Evolutionary conservation across 495 filamentous ascomycete genomes (phyloP), one percentile per base, ranked within the genome.

Genomic region (Tuber umbilicatum): DNA sequence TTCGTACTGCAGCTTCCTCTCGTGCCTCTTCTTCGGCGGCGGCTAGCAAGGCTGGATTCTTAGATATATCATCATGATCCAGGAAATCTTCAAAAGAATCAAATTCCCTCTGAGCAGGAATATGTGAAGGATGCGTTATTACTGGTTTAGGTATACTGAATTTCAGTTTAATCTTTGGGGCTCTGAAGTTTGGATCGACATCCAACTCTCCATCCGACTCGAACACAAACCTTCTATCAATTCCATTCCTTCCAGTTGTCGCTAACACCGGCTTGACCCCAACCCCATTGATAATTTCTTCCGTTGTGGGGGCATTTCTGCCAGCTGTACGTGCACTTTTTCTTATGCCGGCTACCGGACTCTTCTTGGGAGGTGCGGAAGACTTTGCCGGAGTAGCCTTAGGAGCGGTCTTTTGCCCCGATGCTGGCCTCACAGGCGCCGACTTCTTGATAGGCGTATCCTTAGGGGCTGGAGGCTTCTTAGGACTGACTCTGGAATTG

Each of bases 11-110:
- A 19, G 88, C 88, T 76, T 90, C 88, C 43, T 84, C 82, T 45
- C 79, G 72, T 17, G 87, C 89, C 37, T 88, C 85, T 67, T 92
- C 89, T 37, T 91, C 87, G 9, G 89, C 85, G 27, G 83, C 78
- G 35, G 83, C 82, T n/a, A 88, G 84, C 4, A 86, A 85, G 39
- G 87, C 87, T 60, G 86, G 83, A 43, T 86, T 85, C 16, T 86
- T 83, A 6, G 85, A 84, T 60, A 87, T 83, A 17, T 84, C 78
- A 27, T 82, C 85, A 73, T 85, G 77, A 31, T 83, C 75, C 64
- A 89, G 83, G 74, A 85, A 90, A 47, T 89, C 87, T 50, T 86
- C 83, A 43, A 90, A 87, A 27, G 83, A 85, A 0, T 86, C 78
- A 27, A 81, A 88, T 83, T 73, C 86, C 77, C 83, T 86, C 84